Evolutionary conservation across 1,284 basidiomycete species (phyloP).

Genomic region (Ceratobasidium sp.): DNA sequence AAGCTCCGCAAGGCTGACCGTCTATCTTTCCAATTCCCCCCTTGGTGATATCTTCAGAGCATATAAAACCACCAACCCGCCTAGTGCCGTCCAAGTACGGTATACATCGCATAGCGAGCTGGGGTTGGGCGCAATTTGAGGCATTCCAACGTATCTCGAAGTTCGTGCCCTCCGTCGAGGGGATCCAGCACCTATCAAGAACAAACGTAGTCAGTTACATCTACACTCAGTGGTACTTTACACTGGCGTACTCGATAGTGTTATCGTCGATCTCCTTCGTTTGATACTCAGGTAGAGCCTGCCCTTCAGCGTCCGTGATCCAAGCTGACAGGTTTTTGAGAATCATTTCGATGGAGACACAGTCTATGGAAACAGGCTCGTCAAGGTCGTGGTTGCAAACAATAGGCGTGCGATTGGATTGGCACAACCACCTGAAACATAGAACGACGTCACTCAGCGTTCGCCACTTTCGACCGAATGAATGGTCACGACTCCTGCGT

Average conservation of each 20-base stretch:
- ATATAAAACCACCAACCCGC: not conserved
- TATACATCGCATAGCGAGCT: not conserved
- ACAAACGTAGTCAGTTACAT: not conserved
- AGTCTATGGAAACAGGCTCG: too few species aligned
- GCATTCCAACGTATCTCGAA: not conserved
- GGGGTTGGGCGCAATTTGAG: not conserved
- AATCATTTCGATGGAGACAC: too few species aligned
- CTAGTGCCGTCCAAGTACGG: not conserved
- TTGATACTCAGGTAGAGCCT: not conserved
- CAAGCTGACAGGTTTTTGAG: not conserved
- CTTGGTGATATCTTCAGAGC: not conserved
- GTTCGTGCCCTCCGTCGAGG: slow-evolving; percentile 21
- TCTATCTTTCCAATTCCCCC: not conserved
- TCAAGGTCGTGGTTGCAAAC: too few species aligned
- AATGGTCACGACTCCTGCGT: too few species aligned
- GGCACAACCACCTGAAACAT: too few species aligned
- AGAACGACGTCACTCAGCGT: too few species aligned
- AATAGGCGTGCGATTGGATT: too few species aligned
- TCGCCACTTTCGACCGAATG: too few species aligned
- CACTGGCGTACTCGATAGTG: not conserved
- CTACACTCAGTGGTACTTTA: not conserved
- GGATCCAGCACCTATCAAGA: slow-evolving; percentile 29
- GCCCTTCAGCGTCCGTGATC: not conserved
- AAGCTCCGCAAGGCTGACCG: not conserved
- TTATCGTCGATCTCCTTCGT: not conserved